Base-by-base conservation (phyloP, 306 rosid species). In the Dicorynia guianensis region DNA sequence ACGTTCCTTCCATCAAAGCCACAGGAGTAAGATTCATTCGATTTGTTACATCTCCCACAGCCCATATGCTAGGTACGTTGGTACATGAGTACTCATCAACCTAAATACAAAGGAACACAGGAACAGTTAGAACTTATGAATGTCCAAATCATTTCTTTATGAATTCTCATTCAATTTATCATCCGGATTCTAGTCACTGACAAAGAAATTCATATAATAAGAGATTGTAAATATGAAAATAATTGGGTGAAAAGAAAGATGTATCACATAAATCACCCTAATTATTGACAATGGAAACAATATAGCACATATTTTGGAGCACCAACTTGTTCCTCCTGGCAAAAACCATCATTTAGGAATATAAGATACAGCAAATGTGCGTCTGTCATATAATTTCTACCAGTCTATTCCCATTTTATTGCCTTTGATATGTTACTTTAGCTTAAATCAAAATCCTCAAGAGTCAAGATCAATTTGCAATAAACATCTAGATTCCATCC, bases 21-120 rank as follows among this genome's bases (percentile, higher is more conserved):
- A 95, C 97, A 0, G 98, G 98, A 18, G 98, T 95, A 57, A 95
- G 97, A 82, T 92, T 95, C 69, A 83, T 68, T 49, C 98, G 88
- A 62, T 95, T 87, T 74, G 98, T 92, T 75, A 92, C 97, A 85
- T 95, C 97, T 69, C 98, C 98, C 53, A 95, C 91, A 78, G 97
- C 98, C 96, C 97, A 95, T 77, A 95, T 86, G 83, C 89, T 95
- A 63, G 96, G 90, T 47, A 90, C 38, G 68, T 79, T 90, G 43
- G 96, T 89, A 55, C 92, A 79, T 25, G 98, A 95, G 81, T 80
- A 82, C 67, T 95, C 97, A 52, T 95, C 89, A 19, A 92, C 98
- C 97, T 95, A 77, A 81, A 76, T 14, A 81, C 57, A 68, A 64
- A 42, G 17, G 47, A 76, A 56, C 36, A 38, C 30, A 68, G 25